phyloP scores from a whole-genome alignment of 768 basidiomycete species.

The Cubamyces sp. region DNA sequence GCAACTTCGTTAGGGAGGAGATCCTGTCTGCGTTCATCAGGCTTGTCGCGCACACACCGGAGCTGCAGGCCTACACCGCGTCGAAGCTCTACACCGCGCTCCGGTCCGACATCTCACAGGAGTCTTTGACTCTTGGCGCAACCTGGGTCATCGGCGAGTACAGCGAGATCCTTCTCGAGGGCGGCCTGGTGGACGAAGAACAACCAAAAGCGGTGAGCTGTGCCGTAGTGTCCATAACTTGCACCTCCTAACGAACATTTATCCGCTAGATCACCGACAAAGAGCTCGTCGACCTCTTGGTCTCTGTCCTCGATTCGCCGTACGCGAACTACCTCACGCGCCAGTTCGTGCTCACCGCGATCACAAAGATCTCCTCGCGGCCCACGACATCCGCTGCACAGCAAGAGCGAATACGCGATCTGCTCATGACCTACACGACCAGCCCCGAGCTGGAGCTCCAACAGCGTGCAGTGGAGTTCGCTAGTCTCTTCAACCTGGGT shows the following conservation, averaged over 20 bases:
- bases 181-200: slow-evolving; percentile 81
- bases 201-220: slow-evolving; percentile 63
- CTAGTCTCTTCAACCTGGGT: slow-evolving; percentile 76
- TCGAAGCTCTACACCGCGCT: slow-evolving; percentile 90
- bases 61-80: slow-evolving; percentile 93
- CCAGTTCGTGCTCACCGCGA: slow-evolving; percentile 87
- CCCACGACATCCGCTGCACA: slow-evolving; percentile 65
- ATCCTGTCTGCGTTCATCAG: slow-evolving; percentile 94
- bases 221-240: not conserved
- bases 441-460: slow-evolving; percentile 94
- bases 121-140: slow-evolving; percentile 89
- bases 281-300: slow-evolving; percentile 83
- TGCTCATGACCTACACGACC: slow-evolving; percentile 81
- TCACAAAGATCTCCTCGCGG: slow-evolving; percentile 90
- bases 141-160: slow-evolving; percentile 98
- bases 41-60: slow-evolving; percentile 94
- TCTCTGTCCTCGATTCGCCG: slow-evolving; percentile 89
- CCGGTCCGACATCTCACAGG: slow-evolving; percentile 91
- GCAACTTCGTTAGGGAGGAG: slow-evolving; percentile 97
- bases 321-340: slow-evolving; percentile 90
- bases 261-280: slow-evolving; percentile 67
- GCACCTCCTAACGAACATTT: not conserved
- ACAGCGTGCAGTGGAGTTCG: slow-evolving; percentile 95
- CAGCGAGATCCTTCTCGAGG: slow-evolving; percentile 85
- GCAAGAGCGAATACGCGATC: slow-evolving; percentile 77